Evolutionary conservation across 2,329 filamentous ascomycete species (phyloP).

Genomic region (Penicillium aurantiogriseum): DNA sequence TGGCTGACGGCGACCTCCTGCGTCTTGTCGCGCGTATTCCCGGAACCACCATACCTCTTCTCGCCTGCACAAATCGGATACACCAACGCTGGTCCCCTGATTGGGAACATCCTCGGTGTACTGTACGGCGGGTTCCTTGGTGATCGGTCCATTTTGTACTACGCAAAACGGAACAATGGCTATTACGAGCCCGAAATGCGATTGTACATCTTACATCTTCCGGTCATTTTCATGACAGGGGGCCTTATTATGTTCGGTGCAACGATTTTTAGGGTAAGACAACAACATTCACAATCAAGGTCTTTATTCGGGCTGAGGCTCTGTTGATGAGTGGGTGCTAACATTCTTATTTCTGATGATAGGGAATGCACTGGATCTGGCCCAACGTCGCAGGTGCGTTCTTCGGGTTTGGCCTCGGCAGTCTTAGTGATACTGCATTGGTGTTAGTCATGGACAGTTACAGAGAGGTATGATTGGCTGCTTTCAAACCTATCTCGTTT

Average conservation of each 20-base stretch:
- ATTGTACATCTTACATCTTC: constrained; percentile 37
- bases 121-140: constrained; percentile 43
- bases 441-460: constrained; percentile 33
- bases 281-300: not conserved
- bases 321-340: not conserved
- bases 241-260: constrained; percentile 46
- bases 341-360: not conserved
- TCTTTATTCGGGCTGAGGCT: not conserved
- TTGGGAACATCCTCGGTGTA: constrained; percentile 43
- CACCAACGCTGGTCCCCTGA: constrained; percentile 36
- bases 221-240: constrained; percentile 42
- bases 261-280: constrained; percentile 36
- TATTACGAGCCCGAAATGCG: constrained; percentile 53
- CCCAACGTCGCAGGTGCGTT: constrained; percentile 39
- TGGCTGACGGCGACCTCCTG: constrained; percentile 36
- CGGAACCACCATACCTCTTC: constrained; percentile 36
- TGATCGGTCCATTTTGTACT: constrained; percentile 42
- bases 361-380: constrained; percentile 48
- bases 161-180: constrained; percentile 47
- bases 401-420: constrained; percentile 42
- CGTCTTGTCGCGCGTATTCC: constrained; percentile 38
- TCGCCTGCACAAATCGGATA: constrained; percentile 33
- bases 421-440: constrained; percentile 34
- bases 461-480: constrained; percentile 28
- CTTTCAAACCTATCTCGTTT: not conserved